Base-by-base conservation (phyloP, 495 filamentous ascomycete genomes). In the Amphirosellinia nigrospora region DNA sequence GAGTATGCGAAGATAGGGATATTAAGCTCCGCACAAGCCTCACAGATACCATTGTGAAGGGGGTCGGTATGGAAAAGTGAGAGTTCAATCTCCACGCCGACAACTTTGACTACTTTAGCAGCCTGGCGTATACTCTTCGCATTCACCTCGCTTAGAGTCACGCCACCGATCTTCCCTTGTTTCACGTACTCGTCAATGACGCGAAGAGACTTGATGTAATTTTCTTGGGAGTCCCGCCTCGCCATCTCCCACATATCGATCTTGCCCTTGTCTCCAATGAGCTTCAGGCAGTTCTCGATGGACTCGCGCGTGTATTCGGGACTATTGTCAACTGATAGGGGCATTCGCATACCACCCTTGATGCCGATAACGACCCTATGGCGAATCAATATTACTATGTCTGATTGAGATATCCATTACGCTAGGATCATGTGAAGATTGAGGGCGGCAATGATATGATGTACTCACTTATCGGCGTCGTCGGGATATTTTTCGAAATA, bases 191-290 rank as follows among this genome's bases (percentile, higher is more conserved):
- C 45, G 28, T 69, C 58, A n/a, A 69, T 59, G 55, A 63, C 66
- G 23, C 52, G 66, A 28, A 69, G 74, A 0, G 82, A 84, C 30
- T 78, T 76, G 41, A 80, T 74, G 21, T 77, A 68, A 19, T 73
- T 73, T 26, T 77, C 81, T 0, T 86, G 84, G 7, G 82, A 79
- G 70, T 92, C 90, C 26, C 91, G 83, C 6, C 91, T 81, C 13
- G 89, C 91, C 65, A 79, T 86, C 76, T 93, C 87, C 71, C 91
- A 94, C 66, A 93, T 86, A 77, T 94, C 92, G 68, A 94, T 79
- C 46, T 79, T 87, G 80, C 92, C 93, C 69, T 87, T 90, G 16
- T 87, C 89, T 65, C 87, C 85, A 8, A 90, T 79, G 15, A 85
- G 56, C 19, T 73, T 83, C 48, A 93, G 74, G 72, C 85, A 89